These are phyloP conservation scores for Jasminum sambac DNA, from an alignment of 257 asterid species.

Conservation along the genomic window DNA sequence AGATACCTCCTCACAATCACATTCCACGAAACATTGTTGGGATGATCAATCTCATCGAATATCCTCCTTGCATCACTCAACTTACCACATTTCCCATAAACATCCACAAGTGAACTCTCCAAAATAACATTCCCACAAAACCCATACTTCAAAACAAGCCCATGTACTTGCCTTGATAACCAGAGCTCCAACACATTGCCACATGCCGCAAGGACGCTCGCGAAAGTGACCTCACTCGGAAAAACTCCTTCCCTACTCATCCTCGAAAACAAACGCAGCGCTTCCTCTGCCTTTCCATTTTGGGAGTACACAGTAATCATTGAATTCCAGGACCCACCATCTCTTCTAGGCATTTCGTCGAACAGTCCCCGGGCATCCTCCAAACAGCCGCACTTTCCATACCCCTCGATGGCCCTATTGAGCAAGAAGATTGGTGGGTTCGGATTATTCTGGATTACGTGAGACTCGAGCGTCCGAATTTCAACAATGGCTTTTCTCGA, in stretches of 20 bases:
- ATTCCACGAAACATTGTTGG: slow-evolving; percentile 76
- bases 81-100: slow-evolving; percentile 69
- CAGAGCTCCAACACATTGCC: slow-evolving; percentile 46
- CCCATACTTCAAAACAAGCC: slow-evolving; percentile 64
- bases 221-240: slow-evolving; percentile 74
- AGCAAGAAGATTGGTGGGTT: slow-evolving; percentile 71
- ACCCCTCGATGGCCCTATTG: slow-evolving; percentile 72
- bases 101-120: slow-evolving; percentile 78
- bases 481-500: slow-evolving; percentile 54
- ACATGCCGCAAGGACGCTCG: slow-evolving; percentile 64
- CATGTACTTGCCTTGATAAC: slow-evolving; percentile 66
- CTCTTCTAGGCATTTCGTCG: slow-evolving; percentile 77
- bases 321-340: slow-evolving; percentile 92
- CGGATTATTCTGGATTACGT: slow-evolving; percentile 46
- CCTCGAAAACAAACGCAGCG: slow-evolving; percentile 42
- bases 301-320: slow-evolving; percentile 60
- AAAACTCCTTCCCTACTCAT: slow-evolving; percentile 60
- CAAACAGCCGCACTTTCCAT: slow-evolving; percentile 60
- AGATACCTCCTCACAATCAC: slow-evolving; percentile 82
- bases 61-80: slow-evolving; percentile 70
- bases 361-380: slow-evolving; percentile 65
- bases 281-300: slow-evolving; percentile 42
- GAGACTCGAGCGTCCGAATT: slow-evolving; percentile 71
- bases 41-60: slow-evolving; percentile 70
- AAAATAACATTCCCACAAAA: slow-evolving; percentile 67